Evolutionary conservation across 2,329 filamentous ascomycete genomes (phyloP).

Genomic region (Aspergillus niger): DNA sequence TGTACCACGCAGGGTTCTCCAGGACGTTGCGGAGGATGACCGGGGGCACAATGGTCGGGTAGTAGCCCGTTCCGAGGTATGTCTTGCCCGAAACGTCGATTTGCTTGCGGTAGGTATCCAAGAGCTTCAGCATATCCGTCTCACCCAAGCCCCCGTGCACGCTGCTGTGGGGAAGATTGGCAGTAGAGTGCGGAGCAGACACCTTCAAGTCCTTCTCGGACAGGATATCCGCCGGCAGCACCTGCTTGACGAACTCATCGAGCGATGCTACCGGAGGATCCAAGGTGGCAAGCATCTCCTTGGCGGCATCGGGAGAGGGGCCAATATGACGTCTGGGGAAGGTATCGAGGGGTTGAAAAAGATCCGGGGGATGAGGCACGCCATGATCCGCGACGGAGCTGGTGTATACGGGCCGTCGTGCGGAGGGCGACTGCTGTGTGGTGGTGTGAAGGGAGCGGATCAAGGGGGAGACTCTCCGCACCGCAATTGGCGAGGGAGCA

Average conservation of each 20-base stretch:
- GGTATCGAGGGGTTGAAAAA: slow-evolving; percentile 54
- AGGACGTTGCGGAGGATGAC: slow-evolving; percentile 92
- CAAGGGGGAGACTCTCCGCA: slow-evolving; percentile 30
- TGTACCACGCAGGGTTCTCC: slow-evolving; percentile 95
- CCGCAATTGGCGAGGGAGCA: slow-evolving; percentile 24
- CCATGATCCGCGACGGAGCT: slow-evolving; percentile 89
- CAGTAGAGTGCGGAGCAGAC: slow-evolving; percentile 47
- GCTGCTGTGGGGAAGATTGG: slow-evolving; percentile 44
- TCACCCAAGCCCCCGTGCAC: slow-evolving; percentile 50
- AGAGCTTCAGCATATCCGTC: slow-evolving; percentile 45
- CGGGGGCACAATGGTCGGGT: slow-evolving; percentile 78
- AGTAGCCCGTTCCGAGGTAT: slow-evolving; percentile 87
- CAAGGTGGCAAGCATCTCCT: slow-evolving; percentile 77
- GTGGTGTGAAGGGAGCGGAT: slow-evolving; percentile 34
- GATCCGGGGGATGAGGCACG: slow-evolving; percentile 39
- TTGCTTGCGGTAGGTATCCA: slow-evolving; percentile 49
- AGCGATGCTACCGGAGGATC: slow-evolving; percentile 72
- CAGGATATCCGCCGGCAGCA: slow-evolving; percentile 78
- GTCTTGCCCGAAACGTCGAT: slow-evolving; percentile 64
- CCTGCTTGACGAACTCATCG: slow-evolving; percentile 81
- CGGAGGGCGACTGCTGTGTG: slow-evolving; percentile 25
- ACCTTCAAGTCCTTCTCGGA: slow-evolving; percentile 66
- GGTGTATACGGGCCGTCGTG: slow-evolving; percentile 67
- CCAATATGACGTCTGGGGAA: slow-evolving; percentile 88
- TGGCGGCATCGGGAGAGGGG: slow-evolving; percentile 67